Evolutionary conservation across 352 stramenopile genomes (phyloP).

Genomic region (Phytophthora melonis): DNA sequence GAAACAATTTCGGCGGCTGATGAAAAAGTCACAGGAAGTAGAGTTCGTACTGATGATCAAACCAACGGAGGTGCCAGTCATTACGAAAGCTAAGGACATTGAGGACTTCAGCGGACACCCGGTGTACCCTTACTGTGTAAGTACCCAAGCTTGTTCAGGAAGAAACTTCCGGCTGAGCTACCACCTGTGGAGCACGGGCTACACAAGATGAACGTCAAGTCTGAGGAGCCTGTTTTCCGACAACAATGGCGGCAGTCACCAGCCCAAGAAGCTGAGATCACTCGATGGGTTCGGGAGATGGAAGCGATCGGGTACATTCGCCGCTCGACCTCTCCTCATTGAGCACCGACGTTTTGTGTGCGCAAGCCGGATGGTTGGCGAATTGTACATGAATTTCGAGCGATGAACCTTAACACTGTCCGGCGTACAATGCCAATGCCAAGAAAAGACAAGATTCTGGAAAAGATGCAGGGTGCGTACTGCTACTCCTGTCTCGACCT

Average conservation of each 20-base stretch:
- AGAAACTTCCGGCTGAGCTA: constrained; percentile 5
- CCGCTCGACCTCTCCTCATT: not conserved
- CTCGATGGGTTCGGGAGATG: constrained; percentile 8
- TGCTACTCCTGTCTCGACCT: constrained; percentile 35
- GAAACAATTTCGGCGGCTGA: not conserved
- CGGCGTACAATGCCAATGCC: constrained; percentile 18
- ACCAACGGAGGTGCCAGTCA: not conserved
- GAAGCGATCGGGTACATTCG: not conserved
- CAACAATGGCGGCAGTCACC: not conserved
- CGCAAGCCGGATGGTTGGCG: constrained; percentile 37
- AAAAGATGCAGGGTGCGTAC: constrained; percentile 26
- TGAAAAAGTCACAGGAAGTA: not conserved
- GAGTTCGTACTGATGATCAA: not conserved
- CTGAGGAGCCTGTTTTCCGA: not conserved
- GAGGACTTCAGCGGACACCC: constrained; percentile 12
- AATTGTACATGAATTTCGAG: constrained; percentile 42
- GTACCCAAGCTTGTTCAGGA: not conserved
- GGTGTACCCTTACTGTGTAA: constrained; percentile 9
- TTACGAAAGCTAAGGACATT: not conserved
- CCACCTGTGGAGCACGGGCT: not conserved
- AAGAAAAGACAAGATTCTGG: constrained; percentile 30
- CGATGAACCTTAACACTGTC: constrained; percentile 11
- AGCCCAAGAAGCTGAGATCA: constrained; percentile 4
- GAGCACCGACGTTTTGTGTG: constrained; percentile 35
- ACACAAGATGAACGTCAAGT: not conserved